Evolutionary conservation across 495 filamentous ascomycete genomes (phyloP).

Genomic region (Trichoderma gamsii): DNA sequence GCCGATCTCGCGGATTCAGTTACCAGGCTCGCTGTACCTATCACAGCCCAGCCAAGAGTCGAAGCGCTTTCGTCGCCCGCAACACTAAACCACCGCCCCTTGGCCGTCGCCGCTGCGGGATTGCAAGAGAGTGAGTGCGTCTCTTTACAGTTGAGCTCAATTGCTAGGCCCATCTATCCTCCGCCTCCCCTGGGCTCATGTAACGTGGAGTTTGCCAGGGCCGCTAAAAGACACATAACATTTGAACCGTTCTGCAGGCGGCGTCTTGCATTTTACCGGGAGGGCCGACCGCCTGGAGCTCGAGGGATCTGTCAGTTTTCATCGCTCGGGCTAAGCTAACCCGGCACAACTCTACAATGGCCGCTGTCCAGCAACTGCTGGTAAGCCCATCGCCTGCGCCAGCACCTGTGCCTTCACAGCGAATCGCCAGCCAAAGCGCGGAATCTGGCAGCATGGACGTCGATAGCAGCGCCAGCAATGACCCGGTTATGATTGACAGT

Average conservation of each 20-base stretch:
- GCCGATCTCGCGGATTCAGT: background rate
- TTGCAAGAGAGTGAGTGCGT: background rate
- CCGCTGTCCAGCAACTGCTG: constrained; percentile 34
- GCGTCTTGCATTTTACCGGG: background rate
- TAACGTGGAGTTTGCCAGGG: background rate
- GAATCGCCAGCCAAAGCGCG: constrained; percentile 24
- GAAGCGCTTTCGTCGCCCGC: background rate
- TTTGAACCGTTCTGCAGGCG: background rate
- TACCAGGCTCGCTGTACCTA: background rate
- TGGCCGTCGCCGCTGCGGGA: background rate
- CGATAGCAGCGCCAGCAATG: constrained; percentile 20
- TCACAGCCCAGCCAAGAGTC: background rate
- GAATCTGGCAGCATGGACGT: constrained; percentile 27
- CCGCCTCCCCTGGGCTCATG: background rate
- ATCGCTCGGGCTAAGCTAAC: constrained; percentile 22
- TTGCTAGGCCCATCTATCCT: background rate
- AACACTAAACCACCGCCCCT: background rate
- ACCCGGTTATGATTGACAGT: constrained; percentile 24
- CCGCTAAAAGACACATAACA: background rate
- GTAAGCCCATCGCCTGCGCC: constrained; percentile 27
- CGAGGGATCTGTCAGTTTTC: constrained; percentile 11
- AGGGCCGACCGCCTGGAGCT: background rate
- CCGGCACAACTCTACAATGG: constrained; percentile 23
- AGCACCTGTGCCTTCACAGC: constrained; percentile 19
- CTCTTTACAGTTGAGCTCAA: background rate